These are phyloP conservation scores for Thalia dealbata DNA, from an alignment of 176 grass and related monocot species.

Conservation along the genomic window DNA sequence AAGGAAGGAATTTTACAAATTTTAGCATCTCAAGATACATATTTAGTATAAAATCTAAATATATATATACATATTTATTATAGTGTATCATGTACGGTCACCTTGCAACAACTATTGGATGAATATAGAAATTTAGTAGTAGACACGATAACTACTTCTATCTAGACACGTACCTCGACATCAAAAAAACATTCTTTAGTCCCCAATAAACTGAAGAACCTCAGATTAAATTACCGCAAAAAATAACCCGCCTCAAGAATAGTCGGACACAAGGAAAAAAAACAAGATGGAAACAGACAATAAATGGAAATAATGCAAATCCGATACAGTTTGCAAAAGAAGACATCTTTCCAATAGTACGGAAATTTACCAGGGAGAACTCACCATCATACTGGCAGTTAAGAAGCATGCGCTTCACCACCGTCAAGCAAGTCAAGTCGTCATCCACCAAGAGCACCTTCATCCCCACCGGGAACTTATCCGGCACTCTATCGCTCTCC, in stretches of 20 bases:
- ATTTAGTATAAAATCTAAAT: no score
- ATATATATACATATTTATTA: no score
- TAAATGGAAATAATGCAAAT: slow-evolving; percentile 8
- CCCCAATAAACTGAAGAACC: no score
- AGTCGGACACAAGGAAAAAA: background rate
- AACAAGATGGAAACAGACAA: background rate
- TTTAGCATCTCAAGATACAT: no score
- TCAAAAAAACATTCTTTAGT: no score
- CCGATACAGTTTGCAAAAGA: slow-evolving; percentile 7
- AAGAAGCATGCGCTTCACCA: slow-evolving; percentile 73
- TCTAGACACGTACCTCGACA: no score
- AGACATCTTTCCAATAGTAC: background rate
- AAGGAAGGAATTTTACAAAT: no score
- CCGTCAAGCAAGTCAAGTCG: slow-evolving; percentile 56
- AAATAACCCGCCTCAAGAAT: background rate
- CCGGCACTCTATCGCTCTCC: slow-evolving; percentile 30
- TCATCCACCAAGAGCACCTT: slow-evolving; percentile 93
- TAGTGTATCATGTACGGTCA: no score
- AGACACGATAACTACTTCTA: no score
- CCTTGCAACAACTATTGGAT: no score
- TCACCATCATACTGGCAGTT: slow-evolving; percentile 77
- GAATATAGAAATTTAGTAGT: no score
- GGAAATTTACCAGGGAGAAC: slow-evolving; percentile 6
- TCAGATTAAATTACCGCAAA: background rate
- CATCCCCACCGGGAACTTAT: slow-evolving; percentile 76